Evolutionary conservation across 495 filamentous ascomycete genomes (phyloP), one percentile per base, ranked within the genome.

Genomic region (Pyronema omphalodes): DNA sequence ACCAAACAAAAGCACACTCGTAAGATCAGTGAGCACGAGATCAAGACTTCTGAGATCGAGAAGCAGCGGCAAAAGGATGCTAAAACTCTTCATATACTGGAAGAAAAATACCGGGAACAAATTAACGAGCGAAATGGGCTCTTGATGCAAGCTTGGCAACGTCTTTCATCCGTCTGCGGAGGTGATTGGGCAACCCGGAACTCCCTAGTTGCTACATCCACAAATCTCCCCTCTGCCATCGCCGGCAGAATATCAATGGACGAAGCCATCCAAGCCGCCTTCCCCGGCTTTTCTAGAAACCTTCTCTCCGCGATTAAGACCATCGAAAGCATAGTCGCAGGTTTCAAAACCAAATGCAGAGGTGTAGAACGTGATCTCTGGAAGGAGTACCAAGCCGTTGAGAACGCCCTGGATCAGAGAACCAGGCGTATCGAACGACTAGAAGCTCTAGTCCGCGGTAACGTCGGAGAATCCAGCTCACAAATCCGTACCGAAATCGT

Each of bases 171-270:
- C 7, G 79, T 95, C 51, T 96, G 93, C 59, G 91, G 91, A 33
- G 72, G 76, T 0, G 91, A 96, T 63, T 98, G 91, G 91, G 79
- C 83, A 0, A 83, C 93, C 58, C 79, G 84, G 56, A 88, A 96
- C 60, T 83, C 80, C 56, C 77, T 93, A 40, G 85, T 95, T 64
- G 77, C 84, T 62, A 77, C 76, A 12, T 44, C 56, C 23, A 34
- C 57, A 3, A 44, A 51, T 3, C 14, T 44, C 35, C 12, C 51
- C 14, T 52, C 55, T 7, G 47, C 52, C 36, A 45, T 46, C 41
- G 57, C 44, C 14, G 60, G 51, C 14, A 64, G 63, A 43, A 53
- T 64, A 19, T 60, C 60, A 35, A 64, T 64, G 60, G 61, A 64
- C 17, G 55, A 54, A 9, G 57, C 60, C 5, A 54, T 64, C n/a